Base-by-base conservation (phyloP, 108 stramenopile genomes). In the Schizochytrium sp. region DNA sequence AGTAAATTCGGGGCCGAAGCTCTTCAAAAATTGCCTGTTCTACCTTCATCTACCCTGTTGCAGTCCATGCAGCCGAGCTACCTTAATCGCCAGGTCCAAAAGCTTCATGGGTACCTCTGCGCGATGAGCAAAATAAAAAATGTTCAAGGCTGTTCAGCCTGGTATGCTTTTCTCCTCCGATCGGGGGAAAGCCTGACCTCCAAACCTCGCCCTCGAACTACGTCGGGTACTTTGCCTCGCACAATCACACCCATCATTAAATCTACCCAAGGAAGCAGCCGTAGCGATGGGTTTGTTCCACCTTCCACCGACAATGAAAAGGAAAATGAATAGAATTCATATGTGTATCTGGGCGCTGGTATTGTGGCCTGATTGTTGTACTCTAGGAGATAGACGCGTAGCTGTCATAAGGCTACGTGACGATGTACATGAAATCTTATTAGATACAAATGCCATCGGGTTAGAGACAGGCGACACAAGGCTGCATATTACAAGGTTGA, bases 61-160 rank as follows among this genome's bases (percentile, higher is more conserved):
- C 64, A 38, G 0, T 42, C 64, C 41, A 38, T 69, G 8, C 64
- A 69, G 64, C 64, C 64, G 41, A 69, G 64, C n/a, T 69, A 69
- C 64, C 64, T 69, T 42, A 69, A 69, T 69, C 64, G 64, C 8
- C 64, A 69, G n/a, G 64, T 69, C 41, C 64, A 69, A 69, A 69
- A 69, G 64, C 64, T 69, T 15, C 64, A 69, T 42, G 64, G 64
- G 41, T 69, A 69, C 44, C 64, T 69, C 64, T 69, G 19, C 15
- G 40, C 64, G 12, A 38, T 69, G 64, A 69, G 64, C 64, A 69
- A 69, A 42, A 69, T 69, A 38, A 15, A 69, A 69, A 42, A 69
- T 38, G 64, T 69, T 42, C 64, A 69, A 15, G 64, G 64, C 5
- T 69, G 64, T 42, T 69, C 64, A 7, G 64, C 64, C n/a, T 69